Evolutionary conservation across 2,329 filamentous ascomycete species (phyloP).

Genomic region (Allantophomopsis cytisporea): DNA sequence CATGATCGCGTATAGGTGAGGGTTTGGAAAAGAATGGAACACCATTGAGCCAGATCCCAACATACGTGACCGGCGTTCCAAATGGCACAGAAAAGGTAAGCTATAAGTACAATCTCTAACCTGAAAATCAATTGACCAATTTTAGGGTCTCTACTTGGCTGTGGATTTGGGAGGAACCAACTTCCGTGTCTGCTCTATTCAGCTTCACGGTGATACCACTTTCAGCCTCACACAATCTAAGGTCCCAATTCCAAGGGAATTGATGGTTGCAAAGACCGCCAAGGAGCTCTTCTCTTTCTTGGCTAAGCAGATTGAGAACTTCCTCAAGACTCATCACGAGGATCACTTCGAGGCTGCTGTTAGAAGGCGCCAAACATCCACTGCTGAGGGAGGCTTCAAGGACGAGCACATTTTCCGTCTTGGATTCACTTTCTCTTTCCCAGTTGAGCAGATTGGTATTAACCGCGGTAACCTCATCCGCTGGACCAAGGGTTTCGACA

Average conservation of each 20-base stretch:
- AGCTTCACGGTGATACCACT: conserved; percentile 85
- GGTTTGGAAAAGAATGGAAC: conserved; percentile 67
- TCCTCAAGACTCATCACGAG: conserved; percentile 75
- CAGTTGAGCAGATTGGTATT: conserved; percentile 84
- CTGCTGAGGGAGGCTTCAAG: conserved; percentile 41
- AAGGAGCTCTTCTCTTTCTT: conserved; percentile 85
- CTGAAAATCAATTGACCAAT: neutral
- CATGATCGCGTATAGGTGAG: conserved; percentile 44
- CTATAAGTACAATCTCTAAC: neutral
- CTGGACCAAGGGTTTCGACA: conserved; percentile 98
- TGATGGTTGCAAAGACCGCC: conserved; percentile 82
- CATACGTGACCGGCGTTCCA: conserved; percentile 89
- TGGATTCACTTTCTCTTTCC: conserved; percentile 98
- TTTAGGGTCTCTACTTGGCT: conserved; percentile 75
- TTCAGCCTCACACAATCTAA: conserved; percentile 92
- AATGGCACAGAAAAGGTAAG: conserved; percentile 93
- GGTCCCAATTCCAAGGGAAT: conserved; percentile 73
- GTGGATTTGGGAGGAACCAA: conserved; percentile 98
- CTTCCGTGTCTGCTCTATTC: conserved; percentile 92
- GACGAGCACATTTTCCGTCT: conserved; percentile 79
- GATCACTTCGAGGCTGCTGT: conserved; percentile 70
- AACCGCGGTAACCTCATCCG: conserved; percentile 90
- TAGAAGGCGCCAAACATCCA: conserved; percentile 46
- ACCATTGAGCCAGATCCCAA: conserved; percentile 89
- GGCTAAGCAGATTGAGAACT: conserved; percentile 80